A percentile compares a stretch with the other conserved stretches of the same genome.
Evolutionary conservation across 1,284 basidiomycete genomes (phyloP).

Genomic region (Pseudozyma hubeiensis): DNA sequence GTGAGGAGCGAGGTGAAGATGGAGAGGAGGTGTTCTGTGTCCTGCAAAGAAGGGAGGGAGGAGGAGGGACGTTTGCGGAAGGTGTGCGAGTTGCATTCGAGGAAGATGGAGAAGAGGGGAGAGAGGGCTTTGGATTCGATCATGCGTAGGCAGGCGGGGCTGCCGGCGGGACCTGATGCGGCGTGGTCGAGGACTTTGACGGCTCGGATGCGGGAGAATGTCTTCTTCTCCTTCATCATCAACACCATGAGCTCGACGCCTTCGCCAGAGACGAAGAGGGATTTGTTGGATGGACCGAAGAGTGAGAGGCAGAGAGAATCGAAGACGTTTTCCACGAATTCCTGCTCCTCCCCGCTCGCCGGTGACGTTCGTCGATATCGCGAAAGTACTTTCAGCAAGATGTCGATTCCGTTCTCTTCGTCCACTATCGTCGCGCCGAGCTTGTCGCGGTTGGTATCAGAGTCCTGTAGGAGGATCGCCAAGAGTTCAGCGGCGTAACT

Average conservation of each 20-base stretch:
- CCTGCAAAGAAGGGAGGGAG: slow-evolving; percentile 70
- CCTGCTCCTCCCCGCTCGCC: slow-evolving; percentile 84
- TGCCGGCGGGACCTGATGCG: slow-evolving; percentile 81
- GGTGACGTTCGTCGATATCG: slow-evolving; percentile 83
- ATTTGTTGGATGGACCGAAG: slow-evolving; percentile 70
- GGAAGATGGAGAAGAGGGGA: slow-evolving; percentile 86
- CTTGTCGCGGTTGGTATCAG: slow-evolving; percentile 22
- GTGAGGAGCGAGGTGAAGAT: slow-evolving; percentile 89
- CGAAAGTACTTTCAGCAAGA: slow-evolving; percentile 78
- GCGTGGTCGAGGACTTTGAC: slow-evolving; percentile 88
- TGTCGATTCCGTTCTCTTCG: slow-evolving; percentile 81
- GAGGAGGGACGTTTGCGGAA: slow-evolving; percentile 4
- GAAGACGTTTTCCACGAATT: slow-evolving; percentile 97
- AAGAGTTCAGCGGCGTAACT: slow-evolving; percentile 74
- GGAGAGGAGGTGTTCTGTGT: slow-evolving; percentile 86
- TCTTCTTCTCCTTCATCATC: slow-evolving; percentile 85
- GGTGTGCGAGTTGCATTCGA: slow-evolving; percentile 73
- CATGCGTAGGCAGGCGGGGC: slow-evolving; percentile 67
- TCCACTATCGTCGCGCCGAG: slow-evolving; percentile 18
- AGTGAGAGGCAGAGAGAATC: slow-evolving; percentile 81
- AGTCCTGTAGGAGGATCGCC: slow-evolving; percentile 82
- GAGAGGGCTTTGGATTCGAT: slow-evolving; percentile 89
- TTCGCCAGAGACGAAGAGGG: slow-evolving; percentile 77
- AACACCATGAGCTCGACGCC: slow-evolving; percentile 96
- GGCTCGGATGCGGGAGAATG: slow-evolving; percentile 72